A percentile compares a stretch with the other conserved stretches of the same genome.
Conservation (phyloP, 2,329 filamentous ascomycete genomes). For the Penicillium sp. region DNA sequence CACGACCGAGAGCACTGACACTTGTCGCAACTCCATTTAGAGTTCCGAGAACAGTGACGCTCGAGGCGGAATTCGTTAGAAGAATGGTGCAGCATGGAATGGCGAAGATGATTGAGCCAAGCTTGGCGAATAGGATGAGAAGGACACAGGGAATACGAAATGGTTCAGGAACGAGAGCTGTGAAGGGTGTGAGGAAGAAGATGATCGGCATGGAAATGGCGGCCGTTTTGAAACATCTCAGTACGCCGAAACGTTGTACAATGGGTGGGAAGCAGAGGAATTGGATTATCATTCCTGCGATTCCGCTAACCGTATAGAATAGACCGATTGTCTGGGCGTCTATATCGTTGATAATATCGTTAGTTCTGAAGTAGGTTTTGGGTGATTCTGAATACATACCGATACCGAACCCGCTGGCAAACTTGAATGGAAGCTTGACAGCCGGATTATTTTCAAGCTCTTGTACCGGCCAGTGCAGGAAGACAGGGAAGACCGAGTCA, state of each 20-base stretch:
- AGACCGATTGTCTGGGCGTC: slow-evolving; percentile 76
- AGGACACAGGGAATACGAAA: slow-evolving; percentile 66
- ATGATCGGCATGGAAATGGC: slow-evolving; percentile 71
- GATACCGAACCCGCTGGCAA: slow-evolving; percentile 78
- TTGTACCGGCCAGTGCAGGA: slow-evolving; percentile 75
- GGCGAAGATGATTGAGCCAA: slow-evolving; percentile 76
- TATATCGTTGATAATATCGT: slow-evolving; percentile 34
- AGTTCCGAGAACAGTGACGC: slow-evolving; percentile 78
- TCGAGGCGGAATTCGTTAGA: slow-evolving; percentile 82
- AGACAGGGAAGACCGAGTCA: slow-evolving; percentile 87
- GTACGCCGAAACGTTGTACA: slow-evolving; percentile 72
- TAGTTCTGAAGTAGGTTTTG: not conserved
- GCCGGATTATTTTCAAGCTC: slow-evolving; percentile 59
- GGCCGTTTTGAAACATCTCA: slow-evolving; percentile 73
- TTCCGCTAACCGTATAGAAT: slow-evolving; percentile 81
- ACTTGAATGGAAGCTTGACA: slow-evolving; percentile 74
- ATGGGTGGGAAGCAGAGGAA: slow-evolving; percentile 82
- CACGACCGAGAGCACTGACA: slow-evolving; percentile 78
- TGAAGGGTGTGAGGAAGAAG: slow-evolving; percentile 83
- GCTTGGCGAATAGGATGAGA: slow-evolving; percentile 72
- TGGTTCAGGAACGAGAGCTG: slow-evolving; percentile 61
- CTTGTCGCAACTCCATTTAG: slow-evolving; percentile 89
- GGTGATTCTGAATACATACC: slow-evolving; percentile 35
- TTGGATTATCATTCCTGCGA: slow-evolving; percentile 79
- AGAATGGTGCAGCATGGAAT: slow-evolving; percentile 91